These are phyloP conservation scores for Cladosporium sp. DNA, from an alignment of 2,329 filamentous ascomycete genomes.

Conservation along the genomic window DNA sequence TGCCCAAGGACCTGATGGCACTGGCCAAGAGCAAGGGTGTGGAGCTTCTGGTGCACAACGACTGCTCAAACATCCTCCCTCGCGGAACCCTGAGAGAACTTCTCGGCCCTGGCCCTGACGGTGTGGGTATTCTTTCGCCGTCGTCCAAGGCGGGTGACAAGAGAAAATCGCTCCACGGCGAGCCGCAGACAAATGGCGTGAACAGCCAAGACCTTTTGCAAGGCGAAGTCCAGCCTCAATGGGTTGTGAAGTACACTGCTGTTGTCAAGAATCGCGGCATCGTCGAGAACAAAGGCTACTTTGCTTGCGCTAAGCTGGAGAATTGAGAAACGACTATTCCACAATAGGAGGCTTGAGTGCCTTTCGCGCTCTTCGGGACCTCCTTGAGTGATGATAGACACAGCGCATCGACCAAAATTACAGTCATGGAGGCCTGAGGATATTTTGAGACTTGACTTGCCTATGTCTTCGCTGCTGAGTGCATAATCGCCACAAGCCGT, in stretches of 20 bases:
- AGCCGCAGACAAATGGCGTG: constrained; percentile 54
- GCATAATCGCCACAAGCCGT: neutral
- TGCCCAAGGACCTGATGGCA: constrained; percentile 80
- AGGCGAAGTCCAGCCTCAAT: constrained; percentile 81
- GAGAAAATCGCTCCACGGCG: constrained; percentile 41
- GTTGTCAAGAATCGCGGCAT: constrained; percentile 92
- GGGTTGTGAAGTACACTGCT: constrained; percentile 97
- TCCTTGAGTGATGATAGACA: neutral
- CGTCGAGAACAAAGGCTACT: constrained; percentile 98
- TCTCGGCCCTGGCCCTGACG: constrained; percentile 68
- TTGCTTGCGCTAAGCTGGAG: constrained; percentile 74
- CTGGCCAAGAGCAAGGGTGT: constrained; percentile 82
- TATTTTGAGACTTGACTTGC: neutral
- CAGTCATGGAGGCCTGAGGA: neutral
- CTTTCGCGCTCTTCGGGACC: neutral
- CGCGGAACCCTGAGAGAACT: constrained; percentile 81
- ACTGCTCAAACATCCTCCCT: constrained; percentile 89
- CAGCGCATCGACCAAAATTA: neutral
- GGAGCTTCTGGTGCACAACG: constrained; percentile 88
- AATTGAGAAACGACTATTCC: neutral
- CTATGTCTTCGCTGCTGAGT: neutral
- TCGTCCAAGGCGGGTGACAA: constrained; percentile 44
- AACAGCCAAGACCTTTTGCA: constrained; percentile 65
- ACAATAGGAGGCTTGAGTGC: neutral
- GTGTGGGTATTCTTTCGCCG: constrained; percentile 72